Evolutionary conservation across 192 early-diverging fungal species (phyloP), one percentile per base, ranked within the genome.

Genomic region (Phlyctochytrium planicorne): DNA sequence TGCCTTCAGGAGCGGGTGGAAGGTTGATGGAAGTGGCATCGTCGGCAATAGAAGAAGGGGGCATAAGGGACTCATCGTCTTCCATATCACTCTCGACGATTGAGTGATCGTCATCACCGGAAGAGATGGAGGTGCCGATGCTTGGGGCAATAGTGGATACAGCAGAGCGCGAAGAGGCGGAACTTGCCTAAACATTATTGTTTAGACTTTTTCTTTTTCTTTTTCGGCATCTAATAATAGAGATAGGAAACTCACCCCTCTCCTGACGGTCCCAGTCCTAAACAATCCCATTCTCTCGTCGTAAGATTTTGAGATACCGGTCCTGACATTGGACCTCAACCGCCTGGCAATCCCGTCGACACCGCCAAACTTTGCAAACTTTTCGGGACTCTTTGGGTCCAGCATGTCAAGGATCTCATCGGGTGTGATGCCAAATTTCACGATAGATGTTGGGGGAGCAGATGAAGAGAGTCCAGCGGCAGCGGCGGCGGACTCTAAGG

Each of bases 341-440:
- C 62, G 68, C 20, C 52, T 30, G 30, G 69, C 62, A 16, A 84
- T 24, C 20, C 63, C 75, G 27, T 72, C 60, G 2, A 75, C 53
- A 23, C 77, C 75, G 34, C 79, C 78, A 35, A 75, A 32, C 55
- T 65, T 34, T 16, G 32, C 59, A 25, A 80, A 65, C 24, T 66
- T 24, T 34, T 73, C 71, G 20, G 75, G 75, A 52, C 36, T 63
- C 53, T 79, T 79, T 4, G 78, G 70, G 50, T 82, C 80, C 34
- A 82, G 50, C 31, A 84, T 66, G 25, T 75, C 72, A 25, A 59
- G 50, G 32, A 84, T 72, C 37, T 78, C 36, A 20, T 79, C 73
- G 10, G 73, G 31, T 25, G 61, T 69, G 37, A 76, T 17, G 33
- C 66, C 66, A 37, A 76, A 76, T 1, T 33, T n/a, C n/a, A n/a